These are phyloP conservation scores for Lecanosticta acicola DNA, from an alignment of 2,329 filamentous ascomycete genomes.

Conservation along the genomic window DNA sequence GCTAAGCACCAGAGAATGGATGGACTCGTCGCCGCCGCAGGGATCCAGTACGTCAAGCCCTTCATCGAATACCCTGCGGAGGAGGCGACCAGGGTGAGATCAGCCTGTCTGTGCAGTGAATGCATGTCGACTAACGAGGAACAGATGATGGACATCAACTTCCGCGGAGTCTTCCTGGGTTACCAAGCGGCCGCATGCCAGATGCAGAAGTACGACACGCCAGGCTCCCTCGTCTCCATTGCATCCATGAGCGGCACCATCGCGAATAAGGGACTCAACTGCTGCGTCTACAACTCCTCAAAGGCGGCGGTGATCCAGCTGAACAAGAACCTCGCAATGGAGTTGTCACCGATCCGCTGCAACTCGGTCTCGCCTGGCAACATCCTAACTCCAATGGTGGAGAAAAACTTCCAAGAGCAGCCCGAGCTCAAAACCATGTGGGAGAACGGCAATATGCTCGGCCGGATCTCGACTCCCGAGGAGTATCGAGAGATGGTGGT, in stretches of 20 bases:
- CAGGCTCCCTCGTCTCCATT: slow-evolving; percentile 46
- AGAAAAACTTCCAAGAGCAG: slow-evolving; percentile 29
- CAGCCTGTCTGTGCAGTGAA: neutral
- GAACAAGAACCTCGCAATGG: slow-evolving; percentile 15
- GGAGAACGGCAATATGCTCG: slow-evolving; percentile 32
- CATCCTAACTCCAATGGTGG: slow-evolving; percentile 34
- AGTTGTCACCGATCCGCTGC: slow-evolving; percentile 35
- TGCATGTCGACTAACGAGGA: slow-evolving; percentile 43
- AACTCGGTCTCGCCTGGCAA: slow-evolving; percentile 33
- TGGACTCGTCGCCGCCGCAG: slow-evolving; percentile 31
- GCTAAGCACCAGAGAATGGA: slow-evolving; percentile 25
- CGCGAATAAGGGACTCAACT: slow-evolving; percentile 19
- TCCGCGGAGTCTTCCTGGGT: slow-evolving; percentile 45
- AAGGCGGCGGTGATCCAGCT: slow-evolving; percentile 21
- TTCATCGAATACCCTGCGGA: slow-evolving; percentile 35
- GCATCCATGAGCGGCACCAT: slow-evolving; percentile 47
- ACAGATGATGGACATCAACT: slow-evolving; percentile 38
- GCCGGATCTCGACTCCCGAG: slow-evolving; percentile 25
- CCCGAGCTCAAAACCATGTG: slow-evolving; percentile 27
- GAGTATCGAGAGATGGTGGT: slow-evolving; percentile 30
- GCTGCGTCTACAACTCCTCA: slow-evolving; percentile 37
- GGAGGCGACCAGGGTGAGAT: slow-evolving; percentile 15
- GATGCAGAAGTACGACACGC: slow-evolving; percentile 47
- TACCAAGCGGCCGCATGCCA: slow-evolving; percentile 44
- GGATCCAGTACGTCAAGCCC: slow-evolving; percentile 25